Percentiles rank a stretch among this genome's conserved stretches.
phyloP scores from a whole-genome alignment of 2,329 filamentous ascomycete genomes.

The Aspergillus terreus region DNA sequence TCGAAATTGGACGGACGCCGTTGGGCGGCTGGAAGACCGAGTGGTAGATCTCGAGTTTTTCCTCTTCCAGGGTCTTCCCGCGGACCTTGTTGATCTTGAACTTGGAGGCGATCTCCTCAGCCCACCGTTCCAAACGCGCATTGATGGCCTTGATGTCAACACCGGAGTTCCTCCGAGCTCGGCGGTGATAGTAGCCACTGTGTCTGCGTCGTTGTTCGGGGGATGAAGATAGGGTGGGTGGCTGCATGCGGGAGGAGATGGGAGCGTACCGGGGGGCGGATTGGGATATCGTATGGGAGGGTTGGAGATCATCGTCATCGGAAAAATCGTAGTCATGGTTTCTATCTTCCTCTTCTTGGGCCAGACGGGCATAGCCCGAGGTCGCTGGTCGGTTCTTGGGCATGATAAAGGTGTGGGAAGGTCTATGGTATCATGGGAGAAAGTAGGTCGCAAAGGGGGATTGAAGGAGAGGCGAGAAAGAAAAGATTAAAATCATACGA shows the following conservation, averaged over 20 bases:
- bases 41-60: conserved; percentile 91
- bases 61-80: conserved; percentile 71
- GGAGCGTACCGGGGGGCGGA: conserved; percentile 61
- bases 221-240: conserved; percentile 34
- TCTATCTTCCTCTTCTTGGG: conserved; percentile 67
- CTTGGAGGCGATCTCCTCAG: conserved; percentile 93
- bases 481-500: conserved; percentile 1
- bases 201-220: conserved; percentile 45
- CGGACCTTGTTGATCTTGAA: conserved; percentile 84
- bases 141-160: conserved; percentile 99
- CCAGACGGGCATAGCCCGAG: conserved; percentile 80
- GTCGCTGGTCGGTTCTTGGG: conserved; percentile 66
- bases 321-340: conserved; percentile 59
- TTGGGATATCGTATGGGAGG: conserved; percentile 53
- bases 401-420: conserved; percentile 49
- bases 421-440: conserved; percentile 8
- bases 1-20: conserved; percentile 73
- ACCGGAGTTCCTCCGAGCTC: conserved; percentile 70
- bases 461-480: conserved; percentile 11
- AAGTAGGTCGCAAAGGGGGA: conserved; percentile 5
- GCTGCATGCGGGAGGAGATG: conserved; percentile 51
- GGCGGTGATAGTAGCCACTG: conserved; percentile 46
- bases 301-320: conserved; percentile 62
- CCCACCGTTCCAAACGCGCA: conserved; percentile 89
- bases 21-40: conserved; percentile 94